phyloP scores from a whole-genome alignment of 1,284 basidiomycete species.

The Chondrostereum purpureum region DNA sequence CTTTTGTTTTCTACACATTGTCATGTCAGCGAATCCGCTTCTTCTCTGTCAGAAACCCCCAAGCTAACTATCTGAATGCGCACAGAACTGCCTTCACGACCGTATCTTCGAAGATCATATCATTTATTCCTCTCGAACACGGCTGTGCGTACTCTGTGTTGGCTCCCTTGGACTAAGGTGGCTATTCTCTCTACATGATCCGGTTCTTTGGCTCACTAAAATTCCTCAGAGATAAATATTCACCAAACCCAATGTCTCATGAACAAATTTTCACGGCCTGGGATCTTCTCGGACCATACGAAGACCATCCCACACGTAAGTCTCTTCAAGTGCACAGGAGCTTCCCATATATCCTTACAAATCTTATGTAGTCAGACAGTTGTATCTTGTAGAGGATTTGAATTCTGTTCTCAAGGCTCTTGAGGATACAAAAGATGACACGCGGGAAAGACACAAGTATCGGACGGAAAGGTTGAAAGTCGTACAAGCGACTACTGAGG shows the following conservation, averaged over 20 bases:
- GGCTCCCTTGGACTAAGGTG: neutral
- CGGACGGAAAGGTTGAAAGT: neutral
- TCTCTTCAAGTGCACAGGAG: no score
- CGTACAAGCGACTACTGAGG: no score
- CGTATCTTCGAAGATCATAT: neutral
- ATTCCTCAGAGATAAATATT: no score
- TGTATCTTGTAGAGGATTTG: no score
- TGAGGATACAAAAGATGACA: neutral
- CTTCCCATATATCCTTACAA: no score
- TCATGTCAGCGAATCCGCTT: slow-evolving; percentile 17
- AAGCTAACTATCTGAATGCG: neutral
- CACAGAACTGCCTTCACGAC: neutral
- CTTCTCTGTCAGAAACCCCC: neutral
- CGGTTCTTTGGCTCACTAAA: no score
- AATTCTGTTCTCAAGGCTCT: neutral
- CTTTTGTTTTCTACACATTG: slow-evolving; percentile 23
- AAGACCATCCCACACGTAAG: neutral
- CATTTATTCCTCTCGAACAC: neutral
- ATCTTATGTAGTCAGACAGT: no score
- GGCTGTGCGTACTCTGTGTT: neutral
- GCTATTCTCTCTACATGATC: neutral
- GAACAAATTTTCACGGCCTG: neutral
- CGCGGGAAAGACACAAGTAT: neutral
- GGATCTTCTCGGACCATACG: neutral
- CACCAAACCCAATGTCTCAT: neutral